These are phyloP conservation scores for Vicia sativa DNA, from an alignment of 306 rosid genomes.

Conservation along the genomic window DNA sequence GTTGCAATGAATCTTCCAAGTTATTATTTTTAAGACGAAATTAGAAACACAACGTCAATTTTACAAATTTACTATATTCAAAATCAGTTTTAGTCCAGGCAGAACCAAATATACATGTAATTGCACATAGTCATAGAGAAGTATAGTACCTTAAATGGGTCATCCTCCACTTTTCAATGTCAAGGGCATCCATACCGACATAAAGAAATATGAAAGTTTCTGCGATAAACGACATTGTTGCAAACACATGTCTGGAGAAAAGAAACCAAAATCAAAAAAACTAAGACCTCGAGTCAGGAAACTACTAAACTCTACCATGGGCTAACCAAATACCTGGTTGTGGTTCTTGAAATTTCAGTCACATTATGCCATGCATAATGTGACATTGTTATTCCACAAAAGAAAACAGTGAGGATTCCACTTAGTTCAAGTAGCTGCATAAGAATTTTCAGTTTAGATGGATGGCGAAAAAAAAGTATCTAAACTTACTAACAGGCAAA, in stretches of 20 bases:
- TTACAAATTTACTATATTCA: background rate
- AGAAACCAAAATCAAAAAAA: slow-evolving; percentile 22
- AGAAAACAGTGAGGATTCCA: slow-evolving; percentile 97
- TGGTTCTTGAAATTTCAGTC: slow-evolving; percentile 70
- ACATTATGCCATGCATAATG: slow-evolving; percentile 89
- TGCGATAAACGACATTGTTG: slow-evolving; percentile 84
- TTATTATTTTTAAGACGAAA: slow-evolving; percentile 23
- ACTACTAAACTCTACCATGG: slow-evolving; percentile 11
- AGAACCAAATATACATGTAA: background rate
- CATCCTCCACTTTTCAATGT: slow-evolving; percentile 84
- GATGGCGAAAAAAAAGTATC: background rate
- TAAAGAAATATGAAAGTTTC: slow-evolving; percentile 90
- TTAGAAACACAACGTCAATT: background rate
- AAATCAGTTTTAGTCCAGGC: background rate
- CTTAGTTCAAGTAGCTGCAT: slow-evolving; percentile 77
- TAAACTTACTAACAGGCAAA: background rate
- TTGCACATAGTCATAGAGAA: background rate
- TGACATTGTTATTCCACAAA: slow-evolving; percentile 89
- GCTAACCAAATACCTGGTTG: slow-evolving; percentile 63
- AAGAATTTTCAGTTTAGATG: slow-evolving; percentile 13
- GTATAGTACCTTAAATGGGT: slow-evolving; percentile 65
- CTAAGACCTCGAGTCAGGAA: slow-evolving; percentile 20
- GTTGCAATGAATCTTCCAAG: slow-evolving; percentile 17
- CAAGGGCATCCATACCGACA: slow-evolving; percentile 97
- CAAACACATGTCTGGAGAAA: slow-evolving; percentile 73